Conservation (phyloP, 73 alveolate species). For the Diophrys sp. region DNA sequence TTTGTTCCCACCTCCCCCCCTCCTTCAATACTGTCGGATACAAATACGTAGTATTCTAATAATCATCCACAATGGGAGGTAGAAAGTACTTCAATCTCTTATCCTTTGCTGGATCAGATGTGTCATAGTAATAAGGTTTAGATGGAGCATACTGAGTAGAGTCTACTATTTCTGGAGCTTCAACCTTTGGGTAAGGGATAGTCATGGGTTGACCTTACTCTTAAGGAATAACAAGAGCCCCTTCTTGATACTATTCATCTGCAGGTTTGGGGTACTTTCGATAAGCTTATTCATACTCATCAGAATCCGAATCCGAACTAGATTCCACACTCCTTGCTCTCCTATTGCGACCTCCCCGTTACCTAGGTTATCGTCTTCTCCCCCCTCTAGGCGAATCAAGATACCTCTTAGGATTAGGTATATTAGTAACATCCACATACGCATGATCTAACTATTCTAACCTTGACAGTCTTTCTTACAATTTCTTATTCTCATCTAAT, state of each 20-base stretch:
- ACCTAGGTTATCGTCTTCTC: background rate
- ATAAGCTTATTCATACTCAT: background rate
- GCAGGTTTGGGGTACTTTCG: background rate
- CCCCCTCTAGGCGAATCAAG: background rate
- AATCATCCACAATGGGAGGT: background rate
- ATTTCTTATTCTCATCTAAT: background rate
- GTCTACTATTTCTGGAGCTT: background rate
- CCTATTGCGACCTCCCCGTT: background rate
- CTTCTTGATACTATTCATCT: background rate
- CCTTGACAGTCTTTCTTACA: background rate
- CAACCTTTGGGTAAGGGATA: background rate
- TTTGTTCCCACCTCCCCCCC: too few relatives aligned
- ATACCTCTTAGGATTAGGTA: background rate
- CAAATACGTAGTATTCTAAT: background rate
- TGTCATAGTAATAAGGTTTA: background rate
- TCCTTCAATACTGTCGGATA: background rate
- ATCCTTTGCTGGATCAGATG: background rate
- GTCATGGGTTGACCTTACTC: background rate
- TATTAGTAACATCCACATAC: background rate
- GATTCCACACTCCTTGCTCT: background rate
- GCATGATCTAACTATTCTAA: background rate
- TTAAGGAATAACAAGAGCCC: background rate
- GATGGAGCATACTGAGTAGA: background rate
- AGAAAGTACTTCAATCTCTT: background rate
- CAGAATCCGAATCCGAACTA: background rate